A percentile compares a stretch with the other conserved stretches of the same genome.
phyloP scores from a whole-genome alignment of 768 basidiomycete genomes.

The Butyriboletus loyo region DNA sequence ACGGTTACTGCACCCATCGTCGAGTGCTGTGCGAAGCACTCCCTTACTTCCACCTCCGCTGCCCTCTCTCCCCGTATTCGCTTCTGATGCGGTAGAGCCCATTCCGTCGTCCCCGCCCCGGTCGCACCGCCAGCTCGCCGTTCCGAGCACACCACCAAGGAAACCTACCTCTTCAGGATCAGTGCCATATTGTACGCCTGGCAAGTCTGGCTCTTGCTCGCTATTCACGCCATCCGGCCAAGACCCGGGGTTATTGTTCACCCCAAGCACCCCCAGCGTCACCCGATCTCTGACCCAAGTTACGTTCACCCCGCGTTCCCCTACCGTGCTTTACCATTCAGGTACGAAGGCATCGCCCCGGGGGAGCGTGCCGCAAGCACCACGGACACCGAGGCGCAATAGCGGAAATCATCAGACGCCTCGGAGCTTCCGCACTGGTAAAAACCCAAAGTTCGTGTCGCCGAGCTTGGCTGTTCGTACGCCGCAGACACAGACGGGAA shows the following conservation, averaged over 20 bases:
- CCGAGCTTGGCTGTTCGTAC: conserved; percentile 7
- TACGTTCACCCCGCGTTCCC: conserved; percentile 22
- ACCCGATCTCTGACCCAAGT: conserved; percentile 5
- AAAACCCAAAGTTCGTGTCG: conserved; percentile 8
- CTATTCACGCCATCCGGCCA: conserved; percentile 26
- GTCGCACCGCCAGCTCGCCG: conserved; percentile 4
- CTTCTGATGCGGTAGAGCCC: conserved; percentile 28
- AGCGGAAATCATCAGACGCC: conserved; percentile 11
- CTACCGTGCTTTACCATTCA: conserved; percentile 8
- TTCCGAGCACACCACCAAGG: conserved; percentile 40
- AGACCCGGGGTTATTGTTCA: conserved; percentile 18
- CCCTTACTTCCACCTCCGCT: neutral
- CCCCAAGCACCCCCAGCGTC: conserved; percentile 24
- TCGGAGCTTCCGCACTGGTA: neutral
- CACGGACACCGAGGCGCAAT: conserved; percentile 15
- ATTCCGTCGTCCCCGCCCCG: conserved; percentile 28
- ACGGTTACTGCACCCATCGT: neutral
- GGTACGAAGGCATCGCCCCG: conserved; percentile 8
- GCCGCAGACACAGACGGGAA: conserved; percentile 12
- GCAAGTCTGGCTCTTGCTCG: conserved; percentile 15
- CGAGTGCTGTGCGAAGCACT: conserved; percentile 1
- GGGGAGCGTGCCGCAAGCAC: conserved; percentile 6
- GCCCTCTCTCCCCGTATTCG: conserved; percentile 30
- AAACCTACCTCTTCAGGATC: conserved; percentile 11
- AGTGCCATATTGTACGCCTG: conserved; percentile 13